phyloP scores from a whole-genome alignment of 2,329 filamentous ascomycete genomes.

The Zymoseptoria passerinii region DNA sequence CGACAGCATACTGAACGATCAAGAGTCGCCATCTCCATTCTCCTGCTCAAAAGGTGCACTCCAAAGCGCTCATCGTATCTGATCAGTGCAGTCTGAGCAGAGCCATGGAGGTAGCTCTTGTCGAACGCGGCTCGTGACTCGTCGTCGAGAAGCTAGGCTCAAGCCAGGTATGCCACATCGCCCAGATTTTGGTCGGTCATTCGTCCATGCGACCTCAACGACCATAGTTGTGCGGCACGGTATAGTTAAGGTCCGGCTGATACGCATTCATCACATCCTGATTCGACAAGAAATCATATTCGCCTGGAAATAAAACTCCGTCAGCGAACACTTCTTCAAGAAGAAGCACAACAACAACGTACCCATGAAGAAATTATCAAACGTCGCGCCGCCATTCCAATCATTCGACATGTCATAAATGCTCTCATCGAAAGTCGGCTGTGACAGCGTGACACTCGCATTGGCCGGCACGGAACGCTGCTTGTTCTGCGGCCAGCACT shows the following conservation, averaged over 20 bases:
- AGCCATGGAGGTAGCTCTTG: too few species aligned
- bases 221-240: slow-evolving; percentile 12
- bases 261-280: slow-evolving; percentile 20
- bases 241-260: slow-evolving; percentile 19
- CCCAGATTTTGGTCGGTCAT: not conserved
- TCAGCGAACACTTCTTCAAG: not conserved
- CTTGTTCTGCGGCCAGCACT: slow-evolving; percentile 13
- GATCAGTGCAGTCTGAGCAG: not conserved
- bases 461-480: slow-evolving; percentile 19
- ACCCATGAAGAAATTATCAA: slow-evolving; percentile 26
- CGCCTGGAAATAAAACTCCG: not conserved
- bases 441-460: slow-evolving; percentile 23
- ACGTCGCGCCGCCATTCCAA: slow-evolving; percentile 17
- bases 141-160: too few species aligned
- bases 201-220: not conserved
- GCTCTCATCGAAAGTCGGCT: slow-evolving; percentile 24
- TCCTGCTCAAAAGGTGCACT: not conserved
- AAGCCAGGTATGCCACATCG: too few species aligned
- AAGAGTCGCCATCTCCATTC: too few species aligned
- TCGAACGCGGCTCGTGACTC: too few species aligned
- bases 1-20: not conserved
- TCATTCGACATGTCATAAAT: slow-evolving; percentile 21
- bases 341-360: not conserved
- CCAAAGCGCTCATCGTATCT: not conserved
- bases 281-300: slow-evolving; percentile 25